Percentiles rank a stretch among this genome's conserved stretches.
Evolutionary conservation across 257 asterid genomes (phyloP).

Genomic region (Capsicum rhomboideum): DNA sequence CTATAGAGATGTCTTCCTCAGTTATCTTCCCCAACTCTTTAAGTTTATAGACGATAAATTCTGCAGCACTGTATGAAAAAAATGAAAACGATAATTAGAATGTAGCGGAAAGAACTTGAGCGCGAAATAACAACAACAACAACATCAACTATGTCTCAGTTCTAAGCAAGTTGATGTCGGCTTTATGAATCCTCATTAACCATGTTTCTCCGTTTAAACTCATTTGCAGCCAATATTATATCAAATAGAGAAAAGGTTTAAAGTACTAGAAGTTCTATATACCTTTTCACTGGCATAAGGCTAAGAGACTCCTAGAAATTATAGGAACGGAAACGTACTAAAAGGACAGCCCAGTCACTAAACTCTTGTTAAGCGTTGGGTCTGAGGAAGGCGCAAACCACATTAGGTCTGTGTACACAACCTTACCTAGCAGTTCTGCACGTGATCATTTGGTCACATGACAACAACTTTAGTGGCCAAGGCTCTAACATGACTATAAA

Average conservation of each 20-base stretch:
- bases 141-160: too few species aligned
- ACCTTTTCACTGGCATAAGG: background rate
- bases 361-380: background rate
- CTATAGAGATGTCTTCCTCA: constrained; percentile 52
- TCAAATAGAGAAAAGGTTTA: background rate
- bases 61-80: constrained; percentile 41
- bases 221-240: background rate
- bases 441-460: background rate
- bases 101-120: background rate
- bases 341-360: background rate
- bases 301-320: background rate
- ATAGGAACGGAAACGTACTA: background rate
- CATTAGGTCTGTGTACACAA: background rate
- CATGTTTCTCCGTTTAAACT: background rate
- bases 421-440: background rate
- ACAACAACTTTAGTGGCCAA: background rate
- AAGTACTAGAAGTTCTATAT: background rate
- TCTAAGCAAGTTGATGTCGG: background rate
- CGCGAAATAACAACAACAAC: background rate
- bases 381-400: background rate
- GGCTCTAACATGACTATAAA: background rate
- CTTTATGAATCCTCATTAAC: background rate
- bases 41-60: constrained; percentile 60
- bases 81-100: background rate
- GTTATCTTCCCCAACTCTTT: constrained; percentile 75